A percentile compares a stretch with the other conserved stretches of the same genome.
phyloP scores from a whole-genome alignment of 768 basidiomycete species.

The Candolleomyces aberdarensis region DNA sequence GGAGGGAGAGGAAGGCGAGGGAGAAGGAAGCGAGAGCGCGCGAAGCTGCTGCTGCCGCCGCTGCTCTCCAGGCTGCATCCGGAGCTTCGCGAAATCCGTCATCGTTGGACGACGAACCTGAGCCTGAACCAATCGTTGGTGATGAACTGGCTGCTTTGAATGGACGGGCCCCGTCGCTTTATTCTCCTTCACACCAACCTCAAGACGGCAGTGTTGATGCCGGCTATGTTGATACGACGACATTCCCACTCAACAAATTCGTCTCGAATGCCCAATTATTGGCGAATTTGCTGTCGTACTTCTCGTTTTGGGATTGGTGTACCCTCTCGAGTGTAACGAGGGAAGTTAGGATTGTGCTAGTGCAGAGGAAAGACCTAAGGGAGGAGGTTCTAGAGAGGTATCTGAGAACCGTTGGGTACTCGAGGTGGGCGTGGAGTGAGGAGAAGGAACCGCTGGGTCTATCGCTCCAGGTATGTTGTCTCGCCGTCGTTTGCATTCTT shows the following conservation, averaged over 20 bases:
- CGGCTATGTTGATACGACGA: conserved; percentile 2
- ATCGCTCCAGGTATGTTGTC: conserved; percentile 52
- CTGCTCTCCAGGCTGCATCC: not conserved
- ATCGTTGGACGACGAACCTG: conserved; percentile 1
- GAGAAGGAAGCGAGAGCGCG: conserved; percentile 5
- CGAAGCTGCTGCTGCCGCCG: not conserved
- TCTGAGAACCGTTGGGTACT: conserved; percentile 70
- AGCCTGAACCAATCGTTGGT: not conserved
- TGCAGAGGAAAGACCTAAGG: conserved; percentile 46
- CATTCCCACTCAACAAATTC: conserved; percentile 56
- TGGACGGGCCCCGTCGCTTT: not conserved
- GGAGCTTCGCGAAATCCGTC: not conserved
- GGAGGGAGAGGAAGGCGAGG: conserved; percentile 16
- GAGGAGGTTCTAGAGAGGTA: conserved; percentile 71
- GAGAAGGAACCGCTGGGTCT: conserved; percentile 61
- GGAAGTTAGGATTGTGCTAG: conserved; percentile 46
- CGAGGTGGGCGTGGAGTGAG: conserved; percentile 54
- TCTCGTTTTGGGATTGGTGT: conserved; percentile 76
- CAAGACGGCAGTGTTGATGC: not conserved
- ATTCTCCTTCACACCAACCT: too few species aligned
- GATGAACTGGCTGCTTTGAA: conserved; percentile 2
- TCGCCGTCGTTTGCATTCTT: not conserved
- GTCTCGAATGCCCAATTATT: conserved; percentile 54
- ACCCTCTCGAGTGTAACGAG: conserved; percentile 55
- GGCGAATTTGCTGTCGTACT: conserved; percentile 47